Evolutionary conservation across 495 filamentous ascomycete species (phyloP), one percentile per base, ranked within the genome.

Genomic region (Astrocystis sublimbata): DNA sequence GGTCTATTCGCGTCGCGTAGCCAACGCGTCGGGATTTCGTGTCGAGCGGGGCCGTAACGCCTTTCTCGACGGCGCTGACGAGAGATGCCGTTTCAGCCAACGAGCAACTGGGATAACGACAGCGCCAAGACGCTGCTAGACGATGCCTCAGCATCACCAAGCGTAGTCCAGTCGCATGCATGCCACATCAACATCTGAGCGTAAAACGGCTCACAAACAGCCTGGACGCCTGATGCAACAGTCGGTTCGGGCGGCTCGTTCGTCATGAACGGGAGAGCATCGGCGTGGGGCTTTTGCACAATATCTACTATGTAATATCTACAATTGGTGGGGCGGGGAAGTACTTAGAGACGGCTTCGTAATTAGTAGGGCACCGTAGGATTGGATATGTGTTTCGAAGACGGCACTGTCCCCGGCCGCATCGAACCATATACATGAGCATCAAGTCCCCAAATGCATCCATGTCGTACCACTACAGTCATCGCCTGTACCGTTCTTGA

Each of bases 311-410:
- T 43, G 24, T 6, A 43, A 30, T 38, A 30, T 38, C 17, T 13
- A 31, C 31, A 43, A 56, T 56, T 56, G 53, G 53, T n/a, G 42
- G 23, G 12, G 23, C 3, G 21, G 21, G 51, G 10, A 23, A 13
- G 35, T 3, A n/a, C n/a, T n/a, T n/a, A n/a, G n/a, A 40, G 31
- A 23, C 35, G 21, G 52, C 4, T 36, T 28, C 7, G 6, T 42
- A 30, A 42, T 26, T 42, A 52, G 35, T 33, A 56, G 24, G 36
- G 36, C 12, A 30, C 52, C 5, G 30, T 38, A 36, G 52, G 52
- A 56, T 56, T 56, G 52, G 52, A 42, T 56, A 23, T 42, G 33
- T 30, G 52, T 56, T 56, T 56, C 52, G 52, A 56, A 56, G 52
- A 56, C 24, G 41, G 52, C 52, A 31, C 19, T 3, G 52, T 42